Conservation (phyloP, 2,329 filamentous ascomycete species). For the Monilinia fructicola region DNA sequence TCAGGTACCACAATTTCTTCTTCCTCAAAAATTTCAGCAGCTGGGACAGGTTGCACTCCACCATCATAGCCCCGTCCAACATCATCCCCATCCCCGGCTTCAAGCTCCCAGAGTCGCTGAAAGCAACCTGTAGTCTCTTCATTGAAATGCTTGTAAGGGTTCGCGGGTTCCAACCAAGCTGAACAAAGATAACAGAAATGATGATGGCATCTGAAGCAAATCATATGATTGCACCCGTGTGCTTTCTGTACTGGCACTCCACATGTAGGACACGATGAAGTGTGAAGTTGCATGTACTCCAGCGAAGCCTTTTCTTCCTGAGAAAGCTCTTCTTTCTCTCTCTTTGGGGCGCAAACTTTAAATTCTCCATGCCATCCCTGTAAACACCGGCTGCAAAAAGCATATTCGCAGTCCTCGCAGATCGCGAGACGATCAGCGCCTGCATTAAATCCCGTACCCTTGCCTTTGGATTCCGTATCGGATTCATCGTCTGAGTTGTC, state of each 20-base stretch:
- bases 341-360: conserved; percentile 63
- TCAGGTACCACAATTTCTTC: conserved; percentile 16
- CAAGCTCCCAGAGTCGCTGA: conserved; percentile 85
- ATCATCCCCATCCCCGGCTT: conserved; percentile 67
- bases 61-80: conserved; percentile 36
- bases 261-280: conserved; percentile 87
- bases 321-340: conserved; percentile 67
- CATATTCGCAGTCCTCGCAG: conserved; percentile 85
- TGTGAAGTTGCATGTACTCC: conserved; percentile 78
- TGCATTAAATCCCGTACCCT: conserved; percentile 30
- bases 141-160: conserved; percentile 91
- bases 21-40: conserved; percentile 24
- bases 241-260: conserved; percentile 83
- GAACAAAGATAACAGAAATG: conserved; percentile 97
- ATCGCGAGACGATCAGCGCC: conserved; percentile 69
- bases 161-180: conserved; percentile 75
- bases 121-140: conserved; percentile 68
- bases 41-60: conserved; percentile 24
- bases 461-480: conserved; percentile 38
- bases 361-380: conserved; percentile 94
- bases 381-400: conserved; percentile 72
- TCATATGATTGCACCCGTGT: conserved; percentile 96
- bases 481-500: conserved; percentile 57
- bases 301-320: conserved; percentile 84
- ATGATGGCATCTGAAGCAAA: conserved; percentile 81